These are phyloP conservation scores for Melaleuca alternifolia DNA, from an alignment of 345 rosid species.

Conservation along the genomic window DNA sequence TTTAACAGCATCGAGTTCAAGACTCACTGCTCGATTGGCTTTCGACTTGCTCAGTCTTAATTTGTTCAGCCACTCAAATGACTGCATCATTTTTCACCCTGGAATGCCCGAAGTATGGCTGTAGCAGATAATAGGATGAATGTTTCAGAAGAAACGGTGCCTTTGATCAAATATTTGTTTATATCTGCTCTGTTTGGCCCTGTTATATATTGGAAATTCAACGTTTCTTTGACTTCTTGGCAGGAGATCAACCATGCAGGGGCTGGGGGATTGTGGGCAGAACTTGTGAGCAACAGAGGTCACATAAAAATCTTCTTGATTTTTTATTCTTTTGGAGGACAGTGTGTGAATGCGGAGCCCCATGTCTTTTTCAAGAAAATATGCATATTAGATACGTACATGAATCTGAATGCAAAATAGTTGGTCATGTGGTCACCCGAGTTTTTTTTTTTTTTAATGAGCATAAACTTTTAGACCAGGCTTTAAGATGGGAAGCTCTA, in stretches of 20 bases:
- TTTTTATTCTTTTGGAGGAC: not conserved
- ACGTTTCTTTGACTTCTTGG: conserved; percentile 1
- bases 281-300: conserved; percentile 94
- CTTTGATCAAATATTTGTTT: not conserved
- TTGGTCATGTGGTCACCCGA: not conserved
- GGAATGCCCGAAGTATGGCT: not conserved
- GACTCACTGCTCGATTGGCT: not conserved
- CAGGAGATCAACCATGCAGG: conserved; percentile 99
- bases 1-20: not conserved
- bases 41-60: not conserved
- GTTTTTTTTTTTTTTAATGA: too few species aligned
- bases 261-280: conserved; percentile 95
- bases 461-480: not conserved
- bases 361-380: not conserved
- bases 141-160: not conserved
- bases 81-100: not conserved
- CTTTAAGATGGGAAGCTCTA: not conserved
- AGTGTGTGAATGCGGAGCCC: not conserved
- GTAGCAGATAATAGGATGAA: not conserved
- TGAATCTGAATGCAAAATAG: not conserved
- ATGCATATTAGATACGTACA: not conserved
- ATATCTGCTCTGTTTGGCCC: not conserved
- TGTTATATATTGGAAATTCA: not conserved
- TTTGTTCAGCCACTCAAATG: not conserved
- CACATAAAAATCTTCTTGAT: conserved; percentile 3